Evolutionary conservation across 2,329 filamentous ascomycete species (phyloP).

Genomic region (Neonectria coccinea): DNA sequence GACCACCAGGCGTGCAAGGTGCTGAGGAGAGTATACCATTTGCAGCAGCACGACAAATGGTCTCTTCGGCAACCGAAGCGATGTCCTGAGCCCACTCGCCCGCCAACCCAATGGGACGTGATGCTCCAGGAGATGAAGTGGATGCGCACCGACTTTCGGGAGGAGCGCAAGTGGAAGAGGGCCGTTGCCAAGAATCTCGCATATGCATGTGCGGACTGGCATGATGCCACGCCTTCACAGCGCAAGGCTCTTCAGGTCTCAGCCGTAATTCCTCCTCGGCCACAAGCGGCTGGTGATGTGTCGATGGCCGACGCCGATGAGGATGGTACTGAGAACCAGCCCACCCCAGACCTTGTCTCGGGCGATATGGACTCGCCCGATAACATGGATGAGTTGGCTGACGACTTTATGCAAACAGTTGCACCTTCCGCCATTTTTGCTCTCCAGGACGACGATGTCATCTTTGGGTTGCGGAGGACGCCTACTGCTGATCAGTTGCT

Average conservation of each 20-base stretch:
- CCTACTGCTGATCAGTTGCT: conserved; percentile 81
- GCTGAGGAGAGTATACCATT: conserved; percentile 85
- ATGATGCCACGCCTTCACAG: conserved; percentile 72
- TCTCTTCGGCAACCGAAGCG: conserved; percentile 90
- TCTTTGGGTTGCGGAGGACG: conserved; percentile 81
- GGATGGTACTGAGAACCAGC: conserved; percentile 57
- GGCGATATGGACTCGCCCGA: conserved; percentile 70
- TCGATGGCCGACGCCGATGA: conserved; percentile 51
- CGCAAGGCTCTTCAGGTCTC: conserved; percentile 77
- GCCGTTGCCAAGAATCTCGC: conserved; percentile 84
- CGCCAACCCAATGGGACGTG: conserved; percentile 85
- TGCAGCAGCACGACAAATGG: conserved; percentile 94
- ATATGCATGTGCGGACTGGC: conserved; percentile 85
- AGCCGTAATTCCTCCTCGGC: conserved; percentile 60
- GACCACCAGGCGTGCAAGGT: conserved; percentile 91
- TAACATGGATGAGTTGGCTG: conserved; percentile 54
- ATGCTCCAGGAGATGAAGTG: conserved; percentile 93
- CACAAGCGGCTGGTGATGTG: conserved; percentile 46
- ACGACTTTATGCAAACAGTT: conserved; percentile 61
- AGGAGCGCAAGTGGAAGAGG: conserved; percentile 95
- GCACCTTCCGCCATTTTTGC: conserved; percentile 85
- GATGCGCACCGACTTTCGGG: conserved; percentile 96
- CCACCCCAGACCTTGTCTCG: conserved; percentile 75
- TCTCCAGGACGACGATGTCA: conserved; percentile 82
- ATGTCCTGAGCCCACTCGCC: conserved; percentile 81